Evolutionary conservation across 148 eudicot genomes (phyloP), one percentile per base, ranked within the genome.

Genomic region (Cornus suecica): DNA sequence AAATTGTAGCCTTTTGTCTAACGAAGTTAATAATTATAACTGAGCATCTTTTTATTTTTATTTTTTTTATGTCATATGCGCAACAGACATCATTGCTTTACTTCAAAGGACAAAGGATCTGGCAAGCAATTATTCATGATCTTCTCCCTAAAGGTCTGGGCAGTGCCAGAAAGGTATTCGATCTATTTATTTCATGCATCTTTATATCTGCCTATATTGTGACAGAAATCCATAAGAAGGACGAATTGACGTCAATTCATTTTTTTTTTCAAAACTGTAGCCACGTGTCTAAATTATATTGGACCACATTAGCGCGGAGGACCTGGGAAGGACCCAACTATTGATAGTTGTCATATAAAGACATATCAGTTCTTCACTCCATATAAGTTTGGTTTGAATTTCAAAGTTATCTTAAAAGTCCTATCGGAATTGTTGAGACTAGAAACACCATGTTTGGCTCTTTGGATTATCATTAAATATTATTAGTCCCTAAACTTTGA

Each of bases 91-190:
- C 94, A 68, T 32, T 79, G 74, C 89, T 95, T 77, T 91, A 91
- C 90, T 93, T 95, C 79, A 86, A 98, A 88, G 99, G 99, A 78
- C 90, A 93, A 82, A 88, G 84, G 80, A 95, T 95, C 73, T 95
- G 99, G 98, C 83, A 84, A 71, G 93, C 98, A 58, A 79, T 95
- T 63, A 88, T 93, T 78, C 84, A 60, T 74, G 98, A 95, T 78
- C 98, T 95, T 82, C 94, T 95, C 62, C 91, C 97, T 2, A 91
- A 91, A 83, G 99, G 99, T 24, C 74, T 95, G 78, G 73, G 81
- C 25, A 65, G 66, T 25, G 99, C 98, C 66, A 79, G 81, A 32
- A 90, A 91, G 97, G 99, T 94, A 87, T 48, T 68, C 32, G 22
- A 66, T 22, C 52, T 8, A 4, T 8, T 30, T n/a, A 30, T 66